phyloP scores from a whole-genome alignment of 2,329 filamentous ascomycete species.

The Fusarium bactridioides region DNA sequence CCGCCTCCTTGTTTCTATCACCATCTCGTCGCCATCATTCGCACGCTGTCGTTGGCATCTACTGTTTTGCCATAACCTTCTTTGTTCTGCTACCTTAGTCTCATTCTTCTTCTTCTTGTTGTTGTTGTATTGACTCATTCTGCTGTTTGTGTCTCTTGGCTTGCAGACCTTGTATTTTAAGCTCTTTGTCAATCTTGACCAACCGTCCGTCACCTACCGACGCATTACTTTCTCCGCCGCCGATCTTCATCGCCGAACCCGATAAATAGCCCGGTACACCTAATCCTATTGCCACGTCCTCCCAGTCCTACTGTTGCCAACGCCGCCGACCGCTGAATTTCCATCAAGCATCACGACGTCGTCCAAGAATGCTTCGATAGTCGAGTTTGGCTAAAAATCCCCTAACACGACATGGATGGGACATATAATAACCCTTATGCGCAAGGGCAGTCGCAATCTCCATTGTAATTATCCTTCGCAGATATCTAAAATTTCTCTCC shows the following conservation, averaged over 20 bases:
- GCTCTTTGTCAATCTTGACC: slow-evolving; percentile 18
- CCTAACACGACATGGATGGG: slow-evolving; percentile 42
- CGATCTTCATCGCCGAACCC: slow-evolving; percentile 26
- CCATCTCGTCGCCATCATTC: slow-evolving; percentile 20
- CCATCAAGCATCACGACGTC: background rate
- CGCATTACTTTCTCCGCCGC: slow-evolving; percentile 5
- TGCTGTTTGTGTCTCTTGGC: slow-evolving; percentile 4
- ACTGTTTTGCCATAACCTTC: slow-evolving; percentile 2
- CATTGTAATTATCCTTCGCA: slow-evolving; percentile 36
- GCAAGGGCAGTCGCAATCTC: slow-evolving; percentile 40
- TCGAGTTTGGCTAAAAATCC: slow-evolving; percentile 13
- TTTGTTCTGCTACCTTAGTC: slow-evolving; percentile 21
- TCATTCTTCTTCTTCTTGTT: slow-evolving; percentile 10
- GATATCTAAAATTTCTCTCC: background rate
- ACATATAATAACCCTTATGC: slow-evolving; percentile 42
- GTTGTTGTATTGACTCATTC: slow-evolving; percentile 6
- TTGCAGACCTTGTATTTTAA: slow-evolving; percentile 24
- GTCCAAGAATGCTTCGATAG: slow-evolving; percentile 39
- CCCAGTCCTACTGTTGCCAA: slow-evolving; percentile 4
- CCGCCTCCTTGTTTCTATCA: slow-evolving; percentile 30
- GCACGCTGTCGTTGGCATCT: slow-evolving; percentile 2
- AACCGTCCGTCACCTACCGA: slow-evolving; percentile 10
- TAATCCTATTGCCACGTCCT: slow-evolving; percentile 11
- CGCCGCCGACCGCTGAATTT: slow-evolving; percentile 3
- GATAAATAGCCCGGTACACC: slow-evolving; percentile 22